Conservation (phyloP, 2,329 filamentous ascomycete genomes). For the Colletotrichum navitas region DNA sequence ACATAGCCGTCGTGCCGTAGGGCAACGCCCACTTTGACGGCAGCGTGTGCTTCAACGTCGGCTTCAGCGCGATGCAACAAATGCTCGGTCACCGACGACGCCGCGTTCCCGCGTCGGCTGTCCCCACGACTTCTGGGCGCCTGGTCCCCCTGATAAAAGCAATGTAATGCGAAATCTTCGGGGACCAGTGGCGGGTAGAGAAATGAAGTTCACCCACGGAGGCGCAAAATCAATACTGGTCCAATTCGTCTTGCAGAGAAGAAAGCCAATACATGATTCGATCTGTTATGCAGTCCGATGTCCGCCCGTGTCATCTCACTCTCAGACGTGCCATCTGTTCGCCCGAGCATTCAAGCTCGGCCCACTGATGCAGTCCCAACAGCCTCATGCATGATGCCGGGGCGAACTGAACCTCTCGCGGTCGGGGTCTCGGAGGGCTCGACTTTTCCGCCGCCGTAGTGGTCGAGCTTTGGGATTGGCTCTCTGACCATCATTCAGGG, state of each 20-base stretch:
- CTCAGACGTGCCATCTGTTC: conserved; percentile 23
- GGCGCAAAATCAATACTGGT: not conserved
- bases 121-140: not conserved
- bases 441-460: conserved; percentile 27
- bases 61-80: conserved; percentile 64
- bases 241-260: not conserved
- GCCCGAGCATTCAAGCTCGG: conserved; percentile 12
- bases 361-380: conserved; percentile 1
- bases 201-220: not conserved
- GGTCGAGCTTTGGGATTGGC: not conserved
- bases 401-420: conserved; percentile 2
- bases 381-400: conserved; percentile 27
- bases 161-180: not conserved
- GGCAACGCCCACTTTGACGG: conserved; percentile 58
- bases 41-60: conserved; percentile 56
- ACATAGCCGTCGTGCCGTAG: conserved; percentile 56
- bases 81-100: conserved; percentile 51
- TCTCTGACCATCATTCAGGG: conserved; percentile 33
- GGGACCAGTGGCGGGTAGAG: not conserved
- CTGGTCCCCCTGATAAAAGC: not conserved
- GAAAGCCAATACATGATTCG: not conserved
- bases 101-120: not conserved
- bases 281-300: conserved; percentile 9
- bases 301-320: conserved; percentile 19
- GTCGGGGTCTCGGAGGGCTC: conserved; percentile 30